Base-by-base conservation (phyloP, 2,329 filamentous ascomycete genomes). In the Scedosporium dehoogii region DNA sequence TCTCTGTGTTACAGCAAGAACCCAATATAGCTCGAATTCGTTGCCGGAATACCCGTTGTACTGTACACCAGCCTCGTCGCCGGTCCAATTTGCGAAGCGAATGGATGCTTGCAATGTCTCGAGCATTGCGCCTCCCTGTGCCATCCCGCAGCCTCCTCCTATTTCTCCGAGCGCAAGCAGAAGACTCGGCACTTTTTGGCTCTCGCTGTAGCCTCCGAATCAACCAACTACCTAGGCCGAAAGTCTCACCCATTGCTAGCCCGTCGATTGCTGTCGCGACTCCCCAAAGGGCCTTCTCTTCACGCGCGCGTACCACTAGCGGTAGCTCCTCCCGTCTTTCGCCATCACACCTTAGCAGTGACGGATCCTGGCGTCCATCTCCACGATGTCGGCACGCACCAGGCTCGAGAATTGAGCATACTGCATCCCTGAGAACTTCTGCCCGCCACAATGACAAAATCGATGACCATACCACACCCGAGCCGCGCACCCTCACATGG, bases 141-240 rank as follows among this genome's bases (percentile, higher is more conserved):
- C 83, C 83, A 27, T 85, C 82, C 60, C 74, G 74, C 66, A 77
- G 73, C 63, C 82, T 93, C 21, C 79, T 94, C 65, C 86, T 85
- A 67, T 93, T 90, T 72, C 80, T 94, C 66, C 86, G 85, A 67
- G 83, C 79, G 61, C 90, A 92, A 73, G 85, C 88, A 66, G 82
- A 89, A 68, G 78, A 78, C 62, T 70, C 82, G 56, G 78, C 75
- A 65, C 81, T 84, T 68, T 80, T 82, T 72, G 76, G 71, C 62
- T 71, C 75, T 53, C 59, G 27, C 44, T 65, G 63, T 55, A 42
- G 48, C 14, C 25, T 56, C 42, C 58, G 53, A 25, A 44, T 42
- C 27, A 29, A n/a, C 42, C 58, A 55, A 27, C 14, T 25, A n/a
- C 38, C 7, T 12, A 55, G 46, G 58, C 12, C 25, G 10, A 38